Evolutionary conservation across 2,329 filamentous ascomycete species (phyloP).

Genomic region (Alternaria arborescens): DNA sequence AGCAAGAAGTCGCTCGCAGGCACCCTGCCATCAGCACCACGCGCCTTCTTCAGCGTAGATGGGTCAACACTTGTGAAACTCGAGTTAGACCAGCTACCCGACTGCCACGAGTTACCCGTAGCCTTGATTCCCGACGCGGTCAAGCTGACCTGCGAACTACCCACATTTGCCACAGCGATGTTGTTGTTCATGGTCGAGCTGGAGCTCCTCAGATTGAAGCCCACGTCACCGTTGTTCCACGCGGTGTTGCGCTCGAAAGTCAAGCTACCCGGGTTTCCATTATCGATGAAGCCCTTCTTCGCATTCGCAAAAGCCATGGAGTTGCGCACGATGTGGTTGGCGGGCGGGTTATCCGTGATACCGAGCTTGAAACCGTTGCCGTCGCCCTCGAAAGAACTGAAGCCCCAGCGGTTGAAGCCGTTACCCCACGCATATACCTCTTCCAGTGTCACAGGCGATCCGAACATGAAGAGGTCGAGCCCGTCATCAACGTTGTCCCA

Average conservation of each 20-base stretch:
- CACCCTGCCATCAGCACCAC: conserved; percentile 52
- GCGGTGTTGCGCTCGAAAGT: conserved; percentile 56
- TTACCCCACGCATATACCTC: conserved; percentile 59
- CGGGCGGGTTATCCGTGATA: conserved; percentile 47
- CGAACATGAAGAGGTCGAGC: conserved; percentile 56
- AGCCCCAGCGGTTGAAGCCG: conserved; percentile 58
- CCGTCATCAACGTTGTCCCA: conserved; percentile 63
- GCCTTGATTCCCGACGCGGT: conserved; percentile 20
- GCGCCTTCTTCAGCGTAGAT: conserved; percentile 47
- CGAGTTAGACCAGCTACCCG: conserved; percentile 50
- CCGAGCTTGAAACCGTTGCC: conserved; percentile 61
- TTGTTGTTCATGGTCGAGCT: conserved; percentile 51
- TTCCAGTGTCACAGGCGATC: conserved; percentile 54
- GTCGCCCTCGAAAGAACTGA: conserved; percentile 55
- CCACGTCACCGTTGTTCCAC: conserved; percentile 56
- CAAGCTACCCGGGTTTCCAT: conserved; percentile 55
- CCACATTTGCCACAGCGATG: conserved; percentile 50
- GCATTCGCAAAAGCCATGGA: conserved; percentile 57
- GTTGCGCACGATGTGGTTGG: conserved; percentile 57
- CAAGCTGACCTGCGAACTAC: conserved; percentile 26
- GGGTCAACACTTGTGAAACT: conserved; percentile 52
- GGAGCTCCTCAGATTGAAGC: conserved; percentile 51
- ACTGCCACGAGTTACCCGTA: conserved; percentile 57
- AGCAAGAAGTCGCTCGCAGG: conserved; percentile 55
- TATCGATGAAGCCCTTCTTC: conserved; percentile 59